Conservation (phyloP, 352 stramenopile species). For the Elongisporangium anandrum region DNA sequence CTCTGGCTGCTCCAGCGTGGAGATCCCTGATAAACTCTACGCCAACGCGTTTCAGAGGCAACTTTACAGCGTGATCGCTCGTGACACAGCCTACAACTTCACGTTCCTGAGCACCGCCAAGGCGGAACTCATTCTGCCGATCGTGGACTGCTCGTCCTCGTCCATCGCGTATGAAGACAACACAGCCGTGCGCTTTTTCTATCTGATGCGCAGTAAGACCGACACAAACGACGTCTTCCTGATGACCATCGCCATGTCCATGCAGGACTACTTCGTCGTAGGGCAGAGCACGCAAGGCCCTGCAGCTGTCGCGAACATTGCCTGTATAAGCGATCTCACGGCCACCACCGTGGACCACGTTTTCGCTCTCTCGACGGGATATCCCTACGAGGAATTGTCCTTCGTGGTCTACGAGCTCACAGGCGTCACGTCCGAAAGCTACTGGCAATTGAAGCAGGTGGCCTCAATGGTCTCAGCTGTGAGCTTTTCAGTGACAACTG, state of each 20-base stretch:
- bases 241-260: conserved; percentile 20
- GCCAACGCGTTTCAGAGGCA: conserved; percentile 24
- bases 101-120: conserved; percentile 16
- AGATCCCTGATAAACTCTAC: conserved; percentile 18
- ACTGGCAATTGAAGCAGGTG: conserved; percentile 12
- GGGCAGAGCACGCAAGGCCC: conserved; percentile 22
- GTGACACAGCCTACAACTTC: conserved; percentile 20
- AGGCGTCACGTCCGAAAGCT: conserved; percentile 14
- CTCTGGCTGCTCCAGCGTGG: conserved; percentile 7
- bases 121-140: conserved; percentile 25
- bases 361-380: conserved; percentile 21
- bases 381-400: conserved; percentile 24
- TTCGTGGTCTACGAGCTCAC: conserved; percentile 24
- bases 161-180: conserved; percentile 20
- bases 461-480: not conserved
- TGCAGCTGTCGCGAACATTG: conserved; percentile 18
- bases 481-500: conserved; percentile 11
- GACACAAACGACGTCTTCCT: conserved; percentile 19
- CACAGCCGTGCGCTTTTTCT: conserved; percentile 26
- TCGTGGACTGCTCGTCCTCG: conserved; percentile 35
- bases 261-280: conserved; percentile 34
- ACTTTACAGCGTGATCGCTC: conserved; percentile 15
- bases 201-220: conserved; percentile 26
- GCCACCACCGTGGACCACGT: conserved; percentile 14
- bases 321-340: conserved; percentile 25